Base-by-base conservation (phyloP, 352 stramenopile genomes). In the Globisporangium solare region DNA sequence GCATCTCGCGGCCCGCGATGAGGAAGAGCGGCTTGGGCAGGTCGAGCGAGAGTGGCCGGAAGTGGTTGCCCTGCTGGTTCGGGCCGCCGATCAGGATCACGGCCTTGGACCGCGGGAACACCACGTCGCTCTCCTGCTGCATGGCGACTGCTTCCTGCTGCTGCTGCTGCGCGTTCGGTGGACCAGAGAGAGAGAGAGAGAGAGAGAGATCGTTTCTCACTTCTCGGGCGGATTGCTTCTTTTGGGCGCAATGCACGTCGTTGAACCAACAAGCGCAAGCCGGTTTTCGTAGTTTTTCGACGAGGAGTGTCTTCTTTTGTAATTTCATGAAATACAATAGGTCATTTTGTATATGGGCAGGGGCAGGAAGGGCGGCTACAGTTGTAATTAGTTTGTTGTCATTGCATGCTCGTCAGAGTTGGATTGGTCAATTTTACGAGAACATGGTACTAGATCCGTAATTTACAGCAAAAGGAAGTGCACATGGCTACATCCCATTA, bases 1-100 rank as follows among this genome's bases (percentile, higher is more conserved):
- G 79, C 83, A 94, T 94, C 55, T 93, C 83, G 27, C 77, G 73
- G 1, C 86, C 86, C 2, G 86, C 86, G 52, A 95, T 81, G 45
- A 87, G 84, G 67, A 95, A 95, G 6, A 95, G 70, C 35, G 86
- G 86, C 67, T 94, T 95, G 35, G 86, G 86, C 43, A 93, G 67
- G 49, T 95, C 84, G 46, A 95, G 67, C 40, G 83, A 94, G 31
- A 95, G 76, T 54, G 86, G 86, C 0, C 86, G 86, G 63, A 95
- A 95, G 68, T 92, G 84, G 61, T 93, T 92, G 54, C 83, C 83
- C 64, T 89, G 83, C 63, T 92, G 79, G 61, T 92, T 94, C 31
- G 84, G 80, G 4, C 86, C 86, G 43, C 86, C 86, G 57, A 95
- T 88, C 56, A 95, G 78, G 56, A 95, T 88, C 60, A 95, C 80